Evolutionary conservation across 148 eudicot genomes (phyloP), one percentile per base, ranked within the genome.

Genomic region (Polygonum maritimum): DNA sequence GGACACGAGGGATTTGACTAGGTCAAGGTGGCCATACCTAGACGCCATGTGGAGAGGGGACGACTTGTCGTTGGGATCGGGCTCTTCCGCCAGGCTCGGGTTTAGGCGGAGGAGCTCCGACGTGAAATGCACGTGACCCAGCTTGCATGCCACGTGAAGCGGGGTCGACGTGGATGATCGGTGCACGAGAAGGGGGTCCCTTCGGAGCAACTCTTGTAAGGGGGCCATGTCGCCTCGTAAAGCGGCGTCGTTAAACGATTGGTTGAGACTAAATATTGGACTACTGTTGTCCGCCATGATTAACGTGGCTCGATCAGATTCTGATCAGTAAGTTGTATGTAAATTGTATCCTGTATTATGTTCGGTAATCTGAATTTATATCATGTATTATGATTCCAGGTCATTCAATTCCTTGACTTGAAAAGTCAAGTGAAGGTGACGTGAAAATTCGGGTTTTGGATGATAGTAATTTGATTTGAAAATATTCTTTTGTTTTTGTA

Each of bases 1-100:
- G 0, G 12, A 11, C 7, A 79, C 7, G 41, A 84, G 71, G 2
- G 19, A n/a, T 44, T 52, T 75, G 0, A 82, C 83, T 0, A 85
- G 76, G 19, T 80, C 87, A 1, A 78, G n/a, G 26, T 85, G 51
- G 36, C 87, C 85, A 55, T 80, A 78, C 0, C 75, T 78, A 2
- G 88, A 74, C 26, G 90, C 81, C 47, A 84, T 22, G 49, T 87
- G 87, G 35, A 85, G 85, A 4, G 87, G 81, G 15, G 85, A 60
- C 58, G 74, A 83, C 69, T 77, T 55, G 41, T 73, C 74, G 13
- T 38, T 45, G 6, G 79, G 78, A 55, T 87, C 87, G 13, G 81
- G 38, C 48, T 82, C 83, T 36, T 58, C 71, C 0, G 88, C 78
- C 3, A 89, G 82, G 3, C 79, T 73, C 5, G 93, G 87, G 12